Percentiles rank a stretch among this genome's conserved stretches.
Evolutionary conservation across 2,329 filamentous ascomycete genomes (phyloP).

Genomic region (Claviceps quebecensis): DNA sequence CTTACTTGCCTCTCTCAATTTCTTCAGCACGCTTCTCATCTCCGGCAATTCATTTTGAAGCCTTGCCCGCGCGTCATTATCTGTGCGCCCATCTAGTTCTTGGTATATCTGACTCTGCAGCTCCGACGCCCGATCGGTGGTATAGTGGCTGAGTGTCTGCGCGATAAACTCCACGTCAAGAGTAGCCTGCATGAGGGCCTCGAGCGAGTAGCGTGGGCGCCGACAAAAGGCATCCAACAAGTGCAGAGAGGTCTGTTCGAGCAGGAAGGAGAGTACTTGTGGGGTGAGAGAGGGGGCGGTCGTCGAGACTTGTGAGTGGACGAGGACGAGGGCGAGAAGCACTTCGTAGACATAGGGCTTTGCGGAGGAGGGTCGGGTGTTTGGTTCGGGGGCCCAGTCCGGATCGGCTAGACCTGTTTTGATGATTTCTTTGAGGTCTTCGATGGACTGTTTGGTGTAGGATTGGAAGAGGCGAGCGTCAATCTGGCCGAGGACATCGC

Average conservation of each 20-base stretch:
- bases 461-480: slow-evolving; percentile 83
- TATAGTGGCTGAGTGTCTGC: slow-evolving; percentile 83
- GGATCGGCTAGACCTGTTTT: slow-evolving; percentile 55
- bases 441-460: slow-evolving; percentile 69
- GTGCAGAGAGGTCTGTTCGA: slow-evolving; percentile 66
- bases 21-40: slow-evolving; percentile 78
- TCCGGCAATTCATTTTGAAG: slow-evolving; percentile 80
- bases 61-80: slow-evolving; percentile 65
- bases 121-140: slow-evolving; percentile 66
- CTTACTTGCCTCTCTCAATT: slow-evolving; percentile 64
- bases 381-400: slow-evolving; percentile 52
- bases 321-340: slow-evolving; percentile 71
- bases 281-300: slow-evolving; percentile 62
- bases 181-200: slow-evolving; percentile 88
- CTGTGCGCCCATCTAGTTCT: slow-evolving; percentile 76
- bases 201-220: slow-evolving; percentile 55
- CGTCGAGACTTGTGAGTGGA: slow-evolving; percentile 80
- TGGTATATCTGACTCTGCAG: slow-evolving; percentile 85
- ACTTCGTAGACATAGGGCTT: slow-evolving; percentile 81
- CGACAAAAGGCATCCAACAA: slow-evolving; percentile 69
- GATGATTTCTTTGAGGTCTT: slow-evolving; percentile 55
- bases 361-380: slow-evolving; percentile 54
- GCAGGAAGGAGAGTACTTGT: slow-evolving; percentile 72
- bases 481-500: slow-evolving; percentile 80
- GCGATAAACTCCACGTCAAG: slow-evolving; percentile 94